phyloP scores from a whole-genome alignment of 176 grass and related monocot species.

The Hordeum marinum region DNA sequence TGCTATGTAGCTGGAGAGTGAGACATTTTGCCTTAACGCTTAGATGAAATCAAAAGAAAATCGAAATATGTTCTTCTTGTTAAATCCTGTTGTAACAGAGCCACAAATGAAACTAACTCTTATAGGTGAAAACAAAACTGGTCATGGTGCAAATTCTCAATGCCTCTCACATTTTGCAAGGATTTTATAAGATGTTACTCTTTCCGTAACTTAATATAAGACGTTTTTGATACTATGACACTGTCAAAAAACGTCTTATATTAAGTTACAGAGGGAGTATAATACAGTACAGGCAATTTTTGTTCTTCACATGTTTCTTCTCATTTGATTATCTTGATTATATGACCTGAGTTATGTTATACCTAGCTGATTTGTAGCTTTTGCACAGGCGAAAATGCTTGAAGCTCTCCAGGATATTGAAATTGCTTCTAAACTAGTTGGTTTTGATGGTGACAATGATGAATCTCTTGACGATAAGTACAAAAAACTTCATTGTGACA shows the following conservation, averaged over 20 bases:
- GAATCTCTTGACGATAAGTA: constrained; percentile 92
- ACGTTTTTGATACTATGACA: too few species aligned
- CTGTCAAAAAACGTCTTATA: too few species aligned
- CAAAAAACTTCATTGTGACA: constrained; percentile 71
- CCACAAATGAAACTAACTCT: neutral
- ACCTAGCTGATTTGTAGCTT: neutral
- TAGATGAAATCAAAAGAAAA: neutral
- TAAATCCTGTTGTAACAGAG: neutral
- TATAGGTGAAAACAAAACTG: neutral
- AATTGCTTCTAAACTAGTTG: constrained; percentile 93
- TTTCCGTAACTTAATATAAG: too few species aligned
- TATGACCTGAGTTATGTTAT: constrained; percentile 16
- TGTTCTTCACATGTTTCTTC: neutral
- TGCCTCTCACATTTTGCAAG: neutral
- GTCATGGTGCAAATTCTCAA: constrained; percentile 3
- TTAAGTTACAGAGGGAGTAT: too few species aligned
- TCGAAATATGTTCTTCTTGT: neutral
- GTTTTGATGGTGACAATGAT: constrained; percentile 70
- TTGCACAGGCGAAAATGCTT: constrained; percentile 86
- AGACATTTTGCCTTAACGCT: neutral
- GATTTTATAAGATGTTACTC: neutral
- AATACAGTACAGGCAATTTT: neutral
- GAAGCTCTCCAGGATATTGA: constrained; percentile 97
- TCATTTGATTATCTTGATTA: too few species aligned
- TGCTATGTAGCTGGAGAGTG: neutral